A percentile compares a stretch with the other conserved stretches of the same genome.
These are phyloP conservation scores for Venturia effusa DNA, from an alignment of 2,329 filamentous ascomycete species.

Conservation along the genomic window DNA sequence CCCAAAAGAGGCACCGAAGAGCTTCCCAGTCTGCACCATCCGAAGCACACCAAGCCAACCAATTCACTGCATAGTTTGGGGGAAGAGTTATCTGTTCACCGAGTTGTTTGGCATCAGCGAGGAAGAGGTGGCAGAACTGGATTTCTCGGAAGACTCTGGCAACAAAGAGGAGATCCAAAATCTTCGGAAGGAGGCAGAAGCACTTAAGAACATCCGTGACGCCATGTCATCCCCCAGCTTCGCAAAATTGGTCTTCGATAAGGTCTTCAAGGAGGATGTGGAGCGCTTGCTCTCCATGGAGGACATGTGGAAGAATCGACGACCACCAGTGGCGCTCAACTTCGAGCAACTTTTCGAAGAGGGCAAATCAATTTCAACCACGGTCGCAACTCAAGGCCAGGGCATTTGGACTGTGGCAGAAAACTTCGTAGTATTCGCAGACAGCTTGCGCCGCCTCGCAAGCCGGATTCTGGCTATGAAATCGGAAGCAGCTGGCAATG, in stretches of 20 bases:
- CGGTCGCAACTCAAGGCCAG: conserved; percentile 56
- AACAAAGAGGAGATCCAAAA: conserved; percentile 85
- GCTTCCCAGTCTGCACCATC: conserved; percentile 94
- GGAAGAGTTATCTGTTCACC: conserved; percentile 88
- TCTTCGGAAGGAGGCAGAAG: conserved; percentile 70
- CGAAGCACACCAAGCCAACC: conserved; percentile 91
- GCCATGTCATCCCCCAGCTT: conserved; percentile 73
- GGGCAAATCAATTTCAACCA: conserved; percentile 30
- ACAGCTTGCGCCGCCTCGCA: conserved; percentile 70
- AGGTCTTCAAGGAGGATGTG: conserved; percentile 83
- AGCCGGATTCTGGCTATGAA: conserved; percentile 59
- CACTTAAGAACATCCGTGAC: conserved; percentile 69
- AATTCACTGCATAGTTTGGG: conserved; percentile 99
- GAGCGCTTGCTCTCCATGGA: conserved; percentile 73
- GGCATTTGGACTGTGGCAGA: conserved; percentile 70
- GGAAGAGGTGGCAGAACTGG: conserved; percentile 68
- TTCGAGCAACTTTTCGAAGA: conserved; percentile 46
- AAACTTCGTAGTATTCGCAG: conserved; percentile 75
- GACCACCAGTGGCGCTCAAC: conserved; percentile 60
- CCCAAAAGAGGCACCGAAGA: conserved; percentile 79
- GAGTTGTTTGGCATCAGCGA: conserved; percentile 91
- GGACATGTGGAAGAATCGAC: conserved; percentile 89
- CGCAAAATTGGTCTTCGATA: conserved; percentile 72
- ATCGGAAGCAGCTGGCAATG: conserved; percentile 25
- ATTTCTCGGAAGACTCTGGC: conserved; percentile 68